These are phyloP conservation scores for Cercospora beticola DNA, from an alignment of 2,329 filamentous ascomycete species.

Conservation along the genomic window DNA sequence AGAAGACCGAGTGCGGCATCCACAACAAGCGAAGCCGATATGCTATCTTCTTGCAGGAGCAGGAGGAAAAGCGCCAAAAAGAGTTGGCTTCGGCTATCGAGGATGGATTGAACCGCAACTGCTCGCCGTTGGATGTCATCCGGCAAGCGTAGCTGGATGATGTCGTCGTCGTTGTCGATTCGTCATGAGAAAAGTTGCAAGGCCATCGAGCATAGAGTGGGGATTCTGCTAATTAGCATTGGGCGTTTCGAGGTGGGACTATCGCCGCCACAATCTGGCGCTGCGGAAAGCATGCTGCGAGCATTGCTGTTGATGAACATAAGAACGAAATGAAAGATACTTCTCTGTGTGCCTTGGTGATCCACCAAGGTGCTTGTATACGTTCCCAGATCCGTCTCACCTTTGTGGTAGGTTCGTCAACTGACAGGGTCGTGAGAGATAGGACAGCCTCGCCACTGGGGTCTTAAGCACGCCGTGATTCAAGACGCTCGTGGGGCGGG, in stretches of 20 bases:
- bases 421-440: background rate
- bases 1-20: slow-evolving; percentile 97
- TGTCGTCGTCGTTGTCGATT: slow-evolving; percentile 10
- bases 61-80: slow-evolving; percentile 67
- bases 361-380: slow-evolving; percentile 15
- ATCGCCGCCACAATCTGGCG: slow-evolving; percentile 6
- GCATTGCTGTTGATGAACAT: slow-evolving; percentile 1
- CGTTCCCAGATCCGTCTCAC: slow-evolving; percentile 5
- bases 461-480: background rate
- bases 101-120: slow-evolving; percentile 37
- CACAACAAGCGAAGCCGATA: slow-evolving; percentile 97
- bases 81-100: slow-evolving; percentile 45
- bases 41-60: slow-evolving; percentile 74
- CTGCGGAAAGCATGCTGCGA: slow-evolving; percentile 2
- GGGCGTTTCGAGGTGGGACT: slow-evolving; percentile 2
- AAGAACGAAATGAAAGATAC: slow-evolving; percentile 4
- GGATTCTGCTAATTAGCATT: slow-evolving; percentile 6
- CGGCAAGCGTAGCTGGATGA: slow-evolving; percentile 21
- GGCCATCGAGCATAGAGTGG: slow-evolving; percentile 3
- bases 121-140: slow-evolving; percentile 34
- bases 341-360: slow-evolving; percentile 15
- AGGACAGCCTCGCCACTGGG: background rate
- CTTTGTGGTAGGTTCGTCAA: background rate
- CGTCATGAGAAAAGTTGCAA: slow-evolving; percentile 8
- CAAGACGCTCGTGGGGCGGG: background rate